Evolutionary conservation across 345 rosid genomes (phyloP), one percentile per base, ranked within the genome.

Genomic region (Gossypioides kirkii): DNA sequence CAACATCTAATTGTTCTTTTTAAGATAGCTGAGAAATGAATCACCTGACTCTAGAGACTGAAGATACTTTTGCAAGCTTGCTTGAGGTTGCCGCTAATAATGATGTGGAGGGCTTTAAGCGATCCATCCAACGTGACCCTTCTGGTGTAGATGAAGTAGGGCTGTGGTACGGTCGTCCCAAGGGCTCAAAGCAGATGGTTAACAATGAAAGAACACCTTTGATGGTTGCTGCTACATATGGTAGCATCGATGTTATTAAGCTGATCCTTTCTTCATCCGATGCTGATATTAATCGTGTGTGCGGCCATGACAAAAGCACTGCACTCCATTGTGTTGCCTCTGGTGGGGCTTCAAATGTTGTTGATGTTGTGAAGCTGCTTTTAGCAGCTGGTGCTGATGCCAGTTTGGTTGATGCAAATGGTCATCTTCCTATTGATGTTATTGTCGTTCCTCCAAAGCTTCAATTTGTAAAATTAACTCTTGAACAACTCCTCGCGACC

Each of bases 321-420:
- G 96, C 98, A 41, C 88, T 92, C 71, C 98, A 94, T 76, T 94
- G 98, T 83, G 98, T 97, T 80, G 93, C 96, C 8, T 88, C 97
- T 0, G 97, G 98, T 36, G 98, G 98, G 25, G 91, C 98, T 13
- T 75, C 77, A 53, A 94, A 88, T 81, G 94, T 88, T 70, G 77
- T 89, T 2, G 95, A 86, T 76, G 93, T 84, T 46, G 97, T 92
- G 47, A 90, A 80, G 52, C 82, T 94, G 74, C 98, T 94, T 79
- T 70, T 92, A 58, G 86, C 91, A 0, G 89, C 98, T 8, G 98
- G 98, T 55, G 97, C 95, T 6, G 97, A 94, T 79, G 83, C 88
- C 26, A 87, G 80, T 76, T 45, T 81, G 73, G 54, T 83, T 8
- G 94, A 94, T 81, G 86, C 83, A 10, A 85, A 82, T 50, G 93